These are phyloP conservation scores for Nepenthes gracilis DNA, from an alignment of 148 eudicot genomes.

Conservation along the genomic window DNA sequence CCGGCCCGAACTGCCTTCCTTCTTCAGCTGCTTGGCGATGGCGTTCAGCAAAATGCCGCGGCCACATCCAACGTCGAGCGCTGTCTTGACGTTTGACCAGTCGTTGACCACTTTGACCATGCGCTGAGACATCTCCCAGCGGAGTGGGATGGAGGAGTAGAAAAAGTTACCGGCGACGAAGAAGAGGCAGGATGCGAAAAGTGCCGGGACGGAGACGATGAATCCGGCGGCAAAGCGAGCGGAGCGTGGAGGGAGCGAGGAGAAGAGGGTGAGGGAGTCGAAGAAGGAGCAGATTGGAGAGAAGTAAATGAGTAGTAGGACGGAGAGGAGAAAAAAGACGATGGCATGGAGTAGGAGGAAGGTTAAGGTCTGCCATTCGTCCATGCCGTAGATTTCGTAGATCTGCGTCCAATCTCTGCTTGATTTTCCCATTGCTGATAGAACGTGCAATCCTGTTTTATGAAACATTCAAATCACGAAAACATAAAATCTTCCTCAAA, in stretches of 20 bases:
- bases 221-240: constrained; percentile 61
- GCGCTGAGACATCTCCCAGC: constrained; percentile 83
- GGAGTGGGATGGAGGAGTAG: constrained; percentile 71
- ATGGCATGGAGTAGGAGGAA: constrained; percentile 57
- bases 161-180: constrained; percentile 63
- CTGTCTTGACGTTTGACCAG: constrained; percentile 69
- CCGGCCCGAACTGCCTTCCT: constrained; percentile 73
- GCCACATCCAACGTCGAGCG: constrained; percentile 91
- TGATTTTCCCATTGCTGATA: constrained; percentile 39
- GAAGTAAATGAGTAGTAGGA: constrained; percentile 46
- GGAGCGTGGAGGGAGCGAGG: constrained; percentile 28
- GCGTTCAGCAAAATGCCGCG: constrained; percentile 84
- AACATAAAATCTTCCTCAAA: too few species aligned
- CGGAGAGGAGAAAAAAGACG: constrained; percentile 41
- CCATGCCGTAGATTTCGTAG: constrained; percentile 89
- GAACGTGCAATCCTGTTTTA: too few species aligned
- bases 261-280: constrained; percentile 19
- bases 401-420: constrained; percentile 90
- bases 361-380: constrained; percentile 61
- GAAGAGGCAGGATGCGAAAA: constrained; percentile 59
- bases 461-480: too few species aligned
- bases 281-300: constrained; percentile 18
- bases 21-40: constrained; percentile 77
- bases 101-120: constrained; percentile 54
- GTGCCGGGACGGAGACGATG: constrained; percentile 65